These are phyloP conservation scores for Epipyxis sp. DNA, from an alignment of 108 stramenopile species.

Conservation along the genomic window DNA sequence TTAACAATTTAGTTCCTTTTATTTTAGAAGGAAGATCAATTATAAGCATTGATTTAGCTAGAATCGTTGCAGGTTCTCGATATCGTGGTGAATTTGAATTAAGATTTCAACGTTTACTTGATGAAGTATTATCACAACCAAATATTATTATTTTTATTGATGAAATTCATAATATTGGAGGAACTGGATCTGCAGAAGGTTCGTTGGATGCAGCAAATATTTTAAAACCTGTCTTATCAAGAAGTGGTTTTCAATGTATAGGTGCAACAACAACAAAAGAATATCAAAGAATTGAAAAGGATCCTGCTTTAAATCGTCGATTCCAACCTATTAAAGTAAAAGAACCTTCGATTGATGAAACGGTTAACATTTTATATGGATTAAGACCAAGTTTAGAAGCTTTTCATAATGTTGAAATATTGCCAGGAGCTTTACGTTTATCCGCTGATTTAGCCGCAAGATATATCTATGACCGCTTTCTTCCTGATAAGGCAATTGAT, in stretches of 20 bases:
- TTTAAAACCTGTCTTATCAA: slow-evolving; percentile 78
- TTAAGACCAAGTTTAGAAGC: slow-evolving; percentile 41
- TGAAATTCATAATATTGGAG: slow-evolving; percentile 66
- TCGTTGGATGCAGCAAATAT: slow-evolving; percentile 79
- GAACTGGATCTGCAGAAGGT: slow-evolving; percentile 77
- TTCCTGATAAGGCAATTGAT: slow-evolving; percentile 1
- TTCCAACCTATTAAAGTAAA: slow-evolving; percentile 76
- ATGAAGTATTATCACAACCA: slow-evolving; percentile 61
- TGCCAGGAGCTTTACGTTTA: background rate
- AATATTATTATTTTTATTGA: slow-evolving; percentile 6
- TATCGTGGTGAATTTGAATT: slow-evolving; percentile 84
- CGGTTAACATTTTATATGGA: slow-evolving; percentile 68
- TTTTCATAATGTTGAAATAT: slow-evolving; percentile 1
- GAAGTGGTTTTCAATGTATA: slow-evolving; percentile 74
- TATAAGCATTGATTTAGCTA: slow-evolving; percentile 69
- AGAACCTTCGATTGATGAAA: slow-evolving; percentile 72
- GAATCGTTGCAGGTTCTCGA: slow-evolving; percentile 76
- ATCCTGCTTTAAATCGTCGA: slow-evolving; percentile 78
- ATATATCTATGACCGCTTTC: background rate
- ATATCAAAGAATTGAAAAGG: slow-evolving; percentile 80
- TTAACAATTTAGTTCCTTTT: slow-evolving; percentile 53
- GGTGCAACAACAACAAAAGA: slow-evolving; percentile 84
- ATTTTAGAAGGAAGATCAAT: slow-evolving; percentile 47
- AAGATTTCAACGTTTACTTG: slow-evolving; percentile 69
- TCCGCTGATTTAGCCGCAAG: background rate